Evolutionary conservation across 805 yeast genomes (phyloP), one percentile per base, ranked within the genome.

Genomic region (Candida multigemmis): DNA sequence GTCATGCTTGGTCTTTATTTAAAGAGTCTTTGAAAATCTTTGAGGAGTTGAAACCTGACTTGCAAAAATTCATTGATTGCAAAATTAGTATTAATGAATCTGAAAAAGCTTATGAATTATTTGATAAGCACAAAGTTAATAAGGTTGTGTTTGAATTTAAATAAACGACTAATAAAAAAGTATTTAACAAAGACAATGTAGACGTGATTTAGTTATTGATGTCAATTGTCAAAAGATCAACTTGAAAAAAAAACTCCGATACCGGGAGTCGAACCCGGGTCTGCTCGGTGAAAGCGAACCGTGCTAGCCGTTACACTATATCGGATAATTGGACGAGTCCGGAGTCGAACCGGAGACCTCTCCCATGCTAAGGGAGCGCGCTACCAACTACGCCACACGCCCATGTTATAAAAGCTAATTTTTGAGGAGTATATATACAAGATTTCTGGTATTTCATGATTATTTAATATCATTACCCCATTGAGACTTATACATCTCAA

Each of bases 251-350:
- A 21, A 11, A 27, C 68, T 75, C 82, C 82, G 80, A 72, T 73
- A 67, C 83, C 79, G 82, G 82, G 82, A 74, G 80, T 76, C 80
- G 82, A 76, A 76, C 82, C 82, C 82, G 79, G 68, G 67, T 61
- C 47, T 60, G 65, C 66, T 59, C 66, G 62, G 68, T 60, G 67
- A 61, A 58, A 61, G 67, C 61, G 65, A 59, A 58, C 66, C 62
- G 67, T 61, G 68, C 58, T 61, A 61, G 61, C 68, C 68, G 65
- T 60, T 61, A 61, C 68, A 61, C 68, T 56, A 61, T 55, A 60
- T 59, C 67, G 67, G 67, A 60, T n/a, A n/a, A n/a, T n/a, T n/a
- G n/a, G n/a, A n/a, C n/a, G n/a, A n/a, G 41, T 33, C 40, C 36
- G 41, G 43, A 38, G 38, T 38, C 43, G 43, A 38, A 47, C 53